These are phyloP conservation scores for Acer negundo DNA, from an alignment of 345 rosid genomes.

Conservation along the genomic window DNA sequence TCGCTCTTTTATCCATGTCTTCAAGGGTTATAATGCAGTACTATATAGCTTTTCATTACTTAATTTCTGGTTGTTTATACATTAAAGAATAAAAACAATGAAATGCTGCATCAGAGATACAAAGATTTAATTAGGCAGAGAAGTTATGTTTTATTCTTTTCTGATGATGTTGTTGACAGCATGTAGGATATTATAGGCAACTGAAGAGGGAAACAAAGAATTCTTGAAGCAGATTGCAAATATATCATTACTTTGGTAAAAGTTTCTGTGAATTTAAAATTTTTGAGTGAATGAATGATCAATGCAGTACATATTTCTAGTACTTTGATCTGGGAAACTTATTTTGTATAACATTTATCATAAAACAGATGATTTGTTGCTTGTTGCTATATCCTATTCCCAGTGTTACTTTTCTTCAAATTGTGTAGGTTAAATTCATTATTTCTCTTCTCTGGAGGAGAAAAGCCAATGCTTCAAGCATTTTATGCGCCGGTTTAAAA, in stretches of 20 bases:
- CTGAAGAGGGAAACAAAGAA: not conserved
- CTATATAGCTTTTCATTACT: not conserved
- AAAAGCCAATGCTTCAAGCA: no score
- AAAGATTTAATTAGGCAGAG: no score
- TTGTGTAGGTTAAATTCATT: not conserved
- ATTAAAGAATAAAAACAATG: not conserved
- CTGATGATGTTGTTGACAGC: not conserved
- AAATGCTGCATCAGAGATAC: not conserved
- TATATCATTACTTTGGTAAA: not conserved
- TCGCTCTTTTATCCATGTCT: no score
- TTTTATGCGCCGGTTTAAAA: no score
- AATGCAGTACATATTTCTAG: not conserved
- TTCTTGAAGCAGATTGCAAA: not conserved
- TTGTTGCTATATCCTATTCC: not conserved
- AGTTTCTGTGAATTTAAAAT: not conserved
- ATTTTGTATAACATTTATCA: no score
- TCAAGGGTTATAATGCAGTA: no score
- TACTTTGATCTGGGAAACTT: not conserved
- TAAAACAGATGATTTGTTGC: not conserved
- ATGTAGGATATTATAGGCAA: not conserved
- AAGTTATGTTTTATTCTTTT: not conserved
- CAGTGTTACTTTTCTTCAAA: not conserved
- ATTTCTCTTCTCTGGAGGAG: no score
- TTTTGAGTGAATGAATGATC: not conserved
- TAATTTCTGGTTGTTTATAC: not conserved